These are phyloP conservation scores for Stipa capillata DNA, from an alignment of 176 grass and related monocot genomes.

Conservation along the genomic window DNA sequence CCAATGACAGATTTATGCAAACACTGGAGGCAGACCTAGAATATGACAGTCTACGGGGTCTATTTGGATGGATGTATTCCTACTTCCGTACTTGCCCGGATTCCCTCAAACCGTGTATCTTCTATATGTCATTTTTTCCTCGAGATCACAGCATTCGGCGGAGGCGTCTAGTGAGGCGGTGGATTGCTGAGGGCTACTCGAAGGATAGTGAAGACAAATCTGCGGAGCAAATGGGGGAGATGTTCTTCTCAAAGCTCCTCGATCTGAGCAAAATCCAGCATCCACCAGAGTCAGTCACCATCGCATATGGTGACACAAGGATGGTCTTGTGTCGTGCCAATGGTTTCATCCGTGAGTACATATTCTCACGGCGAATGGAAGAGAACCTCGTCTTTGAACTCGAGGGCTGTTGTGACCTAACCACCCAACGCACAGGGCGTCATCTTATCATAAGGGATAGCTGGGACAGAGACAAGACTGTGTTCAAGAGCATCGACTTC, in stretches of 20 bases:
- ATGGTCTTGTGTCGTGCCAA: slow-evolving; percentile 21
- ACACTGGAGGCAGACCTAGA: not conserved
- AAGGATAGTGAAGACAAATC: not conserved
- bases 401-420: not conserved
- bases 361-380: not conserved
- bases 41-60: not conserved
- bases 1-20: not conserved
- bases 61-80: slow-evolving; percentile 12
- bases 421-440: not conserved
- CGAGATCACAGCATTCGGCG: not conserved
- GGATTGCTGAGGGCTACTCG: slow-evolving; percentile 35
- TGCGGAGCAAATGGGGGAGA: not conserved
- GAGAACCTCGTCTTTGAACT: slow-evolving; percentile 16
- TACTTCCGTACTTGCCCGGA: slow-evolving; percentile 19
- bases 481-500: not conserved
- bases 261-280: slow-evolving; percentile 13
- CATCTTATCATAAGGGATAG: not conserved
- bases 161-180: slow-evolving; percentile 25
- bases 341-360: slow-evolving; percentile 24
- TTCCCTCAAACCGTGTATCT: slow-evolving; percentile 35
- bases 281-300: not conserved
- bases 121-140: slow-evolving; percentile 35
- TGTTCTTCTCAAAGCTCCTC: slow-evolving; percentile 16
- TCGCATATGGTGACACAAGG: not conserved
- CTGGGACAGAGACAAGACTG: not conserved